Conservation (phyloP, 2,329 filamentous ascomycete genomes). For the Diaporthe caulivora region DNA sequence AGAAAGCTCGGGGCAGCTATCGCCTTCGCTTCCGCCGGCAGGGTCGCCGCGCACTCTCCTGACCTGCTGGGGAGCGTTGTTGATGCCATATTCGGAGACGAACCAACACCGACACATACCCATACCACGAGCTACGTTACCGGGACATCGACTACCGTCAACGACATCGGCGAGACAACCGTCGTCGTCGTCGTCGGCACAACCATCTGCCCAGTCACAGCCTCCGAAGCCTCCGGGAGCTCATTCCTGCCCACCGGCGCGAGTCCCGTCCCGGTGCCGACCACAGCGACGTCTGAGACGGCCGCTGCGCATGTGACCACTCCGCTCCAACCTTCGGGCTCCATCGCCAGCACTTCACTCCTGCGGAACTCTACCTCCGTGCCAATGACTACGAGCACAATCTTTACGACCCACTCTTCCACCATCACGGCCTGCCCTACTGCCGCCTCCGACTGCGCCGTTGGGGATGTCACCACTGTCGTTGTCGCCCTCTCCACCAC, state of each 20-base stretch:
- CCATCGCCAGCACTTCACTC: neutral
- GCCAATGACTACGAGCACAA: constrained; percentile 36
- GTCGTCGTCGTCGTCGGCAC: constrained; percentile 35
- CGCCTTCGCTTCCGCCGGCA: constrained; percentile 32
- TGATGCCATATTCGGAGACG: constrained; percentile 31
- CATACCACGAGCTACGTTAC: constrained; percentile 37
- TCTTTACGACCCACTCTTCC: constrained; percentile 31
- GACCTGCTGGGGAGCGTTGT: constrained; percentile 32
- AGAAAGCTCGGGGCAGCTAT: constrained; percentile 36
- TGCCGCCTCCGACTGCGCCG: constrained; percentile 20
- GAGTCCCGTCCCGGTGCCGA: constrained; percentile 23
- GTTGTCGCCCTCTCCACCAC: constrained; percentile 35
- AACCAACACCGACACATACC: constrained; percentile 15
- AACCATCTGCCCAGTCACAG: constrained; percentile 38
- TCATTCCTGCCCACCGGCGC: constrained; percentile 3
- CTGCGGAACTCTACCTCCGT: constrained; percentile 3
- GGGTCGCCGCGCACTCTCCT: constrained; percentile 34
- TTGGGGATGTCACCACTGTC: constrained; percentile 32
- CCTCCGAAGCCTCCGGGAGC: constrained; percentile 33
- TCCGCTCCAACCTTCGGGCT: neutral
- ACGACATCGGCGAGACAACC: constrained; percentile 38
- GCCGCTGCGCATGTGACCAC: constrained; percentile 13
- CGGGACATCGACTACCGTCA: constrained; percentile 23
- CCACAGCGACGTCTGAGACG: constrained; percentile 31
- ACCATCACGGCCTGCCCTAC: constrained; percentile 33